These are phyloP conservation scores for Auxenochlorella protothecoides DNA, from an alignment of 139 green algal genomes.

Conservation along the genomic window DNA sequence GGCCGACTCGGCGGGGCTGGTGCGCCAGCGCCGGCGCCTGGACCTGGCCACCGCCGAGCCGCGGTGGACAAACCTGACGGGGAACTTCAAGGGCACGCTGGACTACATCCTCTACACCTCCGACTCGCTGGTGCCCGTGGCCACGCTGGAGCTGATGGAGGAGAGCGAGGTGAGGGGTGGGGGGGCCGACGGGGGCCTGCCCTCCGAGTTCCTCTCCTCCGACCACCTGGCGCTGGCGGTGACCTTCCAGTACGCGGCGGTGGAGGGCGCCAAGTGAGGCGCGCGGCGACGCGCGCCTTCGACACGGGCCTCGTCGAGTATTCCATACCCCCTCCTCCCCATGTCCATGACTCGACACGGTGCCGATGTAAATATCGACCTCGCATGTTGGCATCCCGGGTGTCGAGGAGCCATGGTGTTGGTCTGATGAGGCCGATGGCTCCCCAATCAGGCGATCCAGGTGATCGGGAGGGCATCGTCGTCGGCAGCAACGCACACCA, in stretches of 20 bases:
- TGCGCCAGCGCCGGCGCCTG: slow-evolving; percentile 45
- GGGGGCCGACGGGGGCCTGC: slow-evolving; percentile 47
- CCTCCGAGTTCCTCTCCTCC: slow-evolving; percentile 73
- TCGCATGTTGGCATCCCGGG: no score
- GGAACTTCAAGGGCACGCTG: slow-evolving; percentile 86
- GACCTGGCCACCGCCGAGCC: slow-evolving; percentile 34
- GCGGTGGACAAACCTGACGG: slow-evolving; percentile 65
- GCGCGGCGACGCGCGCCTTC: no score
- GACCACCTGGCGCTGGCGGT: slow-evolving; percentile 88
- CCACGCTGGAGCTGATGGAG: slow-evolving; percentile 79
- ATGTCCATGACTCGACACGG: no score
- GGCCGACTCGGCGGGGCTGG: slow-evolving; percentile 6
- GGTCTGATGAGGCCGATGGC: no score
- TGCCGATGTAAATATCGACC: no score
- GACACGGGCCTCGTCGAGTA: no score
- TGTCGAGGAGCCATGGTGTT: no score
- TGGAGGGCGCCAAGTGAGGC: background rate
- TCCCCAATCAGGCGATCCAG: no score
- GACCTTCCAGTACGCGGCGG: slow-evolving; percentile 67
- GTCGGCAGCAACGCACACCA: no score
- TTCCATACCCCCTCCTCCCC: no score
- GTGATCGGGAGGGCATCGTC: no score
- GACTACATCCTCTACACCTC: slow-evolving; percentile 94
- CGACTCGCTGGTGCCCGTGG: slow-evolving; percentile 58
- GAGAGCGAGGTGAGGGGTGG: slow-evolving; percentile 42